These are phyloP conservation scores for Fusarium concolor DNA, from an alignment of 2,329 filamentous ascomycete species.

Conservation along the genomic window DNA sequence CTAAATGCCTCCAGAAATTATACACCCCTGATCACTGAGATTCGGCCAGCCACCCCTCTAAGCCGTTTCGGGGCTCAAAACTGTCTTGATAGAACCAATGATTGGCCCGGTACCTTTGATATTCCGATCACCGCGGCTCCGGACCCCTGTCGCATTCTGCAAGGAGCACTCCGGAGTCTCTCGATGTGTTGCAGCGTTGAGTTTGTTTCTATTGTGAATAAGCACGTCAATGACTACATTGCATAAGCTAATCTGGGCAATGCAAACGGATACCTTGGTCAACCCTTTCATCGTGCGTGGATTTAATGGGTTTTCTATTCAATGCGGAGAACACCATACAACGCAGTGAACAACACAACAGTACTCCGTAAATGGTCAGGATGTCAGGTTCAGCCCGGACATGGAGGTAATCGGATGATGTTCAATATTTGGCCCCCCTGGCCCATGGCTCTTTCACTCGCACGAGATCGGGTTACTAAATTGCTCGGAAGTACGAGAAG, in stretches of 20 bases:
- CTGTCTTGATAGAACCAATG: slow-evolving; percentile 6
- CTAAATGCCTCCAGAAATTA: slow-evolving; percentile 8
- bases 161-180: slow-evolving; percentile 42
- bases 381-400: slow-evolving; percentile 23
- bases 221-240: background rate
- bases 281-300: background rate
- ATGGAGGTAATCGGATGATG: slow-evolving; percentile 37
- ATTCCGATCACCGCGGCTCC: slow-evolving; percentile 46
- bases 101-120: slow-evolving; percentile 49
- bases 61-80: slow-evolving; percentile 44
- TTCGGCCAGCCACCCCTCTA: slow-evolving; percentile 44
- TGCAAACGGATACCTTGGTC: background rate
- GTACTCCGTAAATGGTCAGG: background rate
- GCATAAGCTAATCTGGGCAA: background rate
- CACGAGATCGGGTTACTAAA: slow-evolving; percentile 36
- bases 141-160: slow-evolving; percentile 37
- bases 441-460: slow-evolving; percentile 26
- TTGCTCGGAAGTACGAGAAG: slow-evolving; percentile 25
- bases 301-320: background rate
- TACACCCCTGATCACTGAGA: slow-evolving; percentile 29
- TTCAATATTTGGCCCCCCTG: slow-evolving; percentile 2
- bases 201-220: background rate
- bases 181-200: slow-evolving; percentile 10
- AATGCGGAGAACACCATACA: background rate
- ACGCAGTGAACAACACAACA: background rate